Evolutionary conservation across 2,329 filamentous ascomycete genomes (phyloP), one percentile per base, ranked within the genome.

Genomic region (Botrytis byssoidea): DNA sequence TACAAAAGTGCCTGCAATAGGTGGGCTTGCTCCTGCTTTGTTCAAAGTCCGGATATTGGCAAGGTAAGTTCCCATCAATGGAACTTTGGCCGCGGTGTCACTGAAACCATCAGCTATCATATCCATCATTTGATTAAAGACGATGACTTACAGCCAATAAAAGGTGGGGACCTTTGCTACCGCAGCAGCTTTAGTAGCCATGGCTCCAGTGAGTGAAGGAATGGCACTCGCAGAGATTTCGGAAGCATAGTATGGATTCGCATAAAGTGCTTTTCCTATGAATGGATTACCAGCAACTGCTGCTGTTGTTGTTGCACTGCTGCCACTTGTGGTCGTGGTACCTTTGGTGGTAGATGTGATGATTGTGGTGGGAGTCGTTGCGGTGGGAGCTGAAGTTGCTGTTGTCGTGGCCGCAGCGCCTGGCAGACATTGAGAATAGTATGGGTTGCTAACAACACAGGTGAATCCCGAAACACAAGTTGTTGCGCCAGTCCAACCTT

Each of bases 201-300:
- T 82, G 37, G 88, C 84, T 7, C 86, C 85, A 16, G 87, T 87
- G 74, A 93, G 82, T 25, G 87, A 88, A 14, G 91, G 90, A 32
- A 92, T 86, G 12, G 91, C 91, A 29, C 86, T 82, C 51, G 80
- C 85, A 72, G 84, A 83, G 51, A 88, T 84, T 76, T 88, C 86
- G 5, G 85, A 85, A 6, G 86, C 83, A 79, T 88, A 88, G 80
- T 85, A 87, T 4, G 85, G 82, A 77, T 88, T 88, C 44, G 83
- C 84, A 74, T 87, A 88, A 65, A 86, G 83, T 74, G 85, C 82
- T 74, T 85, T 83, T 32, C 85, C 86, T 16, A 81, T 81, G 74
- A 87, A 86, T 0, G 85, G 85, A 77, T 88, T 88, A 44, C 88
- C 89, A 22, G 85, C 81, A 77, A 83, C 85, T 59, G 82, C 82